These are phyloP conservation scores for Penicillium sp. DNA, from an alignment of 2,329 filamentous ascomycete genomes.

Conservation along the genomic window DNA sequence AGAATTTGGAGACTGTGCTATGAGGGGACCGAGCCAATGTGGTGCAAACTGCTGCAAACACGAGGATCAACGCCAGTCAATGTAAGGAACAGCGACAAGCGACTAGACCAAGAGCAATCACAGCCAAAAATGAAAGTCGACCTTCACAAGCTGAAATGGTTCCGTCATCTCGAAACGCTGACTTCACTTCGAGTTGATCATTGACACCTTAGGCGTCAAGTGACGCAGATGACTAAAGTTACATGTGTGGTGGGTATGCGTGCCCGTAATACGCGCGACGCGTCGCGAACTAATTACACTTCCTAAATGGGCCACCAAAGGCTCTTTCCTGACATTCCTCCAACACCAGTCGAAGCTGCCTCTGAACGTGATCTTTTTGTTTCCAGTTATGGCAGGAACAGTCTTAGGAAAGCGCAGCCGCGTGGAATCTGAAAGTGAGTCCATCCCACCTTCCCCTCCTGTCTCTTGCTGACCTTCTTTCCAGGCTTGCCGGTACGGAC, in stretches of 20 bases:
- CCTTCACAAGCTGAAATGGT: constrained; percentile 1
- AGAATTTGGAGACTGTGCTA: constrained; percentile 5
- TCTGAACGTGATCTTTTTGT: constrained; percentile 1
- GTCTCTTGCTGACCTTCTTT: constrained; percentile 14
- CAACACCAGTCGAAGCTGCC: not conserved
- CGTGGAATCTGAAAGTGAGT: constrained; percentile 44
- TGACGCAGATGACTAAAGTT: constrained; percentile 8
- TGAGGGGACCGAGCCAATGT: constrained; percentile 15
- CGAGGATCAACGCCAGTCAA: constrained; percentile 9
- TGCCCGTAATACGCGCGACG: constrained; percentile 5
- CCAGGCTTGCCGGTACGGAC: constrained; percentile 37
- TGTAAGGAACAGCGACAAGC: not conserved
- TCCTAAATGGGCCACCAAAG: constrained; percentile 5
- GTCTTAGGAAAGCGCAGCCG: constrained; percentile 49
- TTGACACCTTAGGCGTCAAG: constrained; percentile 1
- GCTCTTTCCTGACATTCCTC: constrained; percentile 10
- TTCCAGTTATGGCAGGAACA: constrained; percentile 39
- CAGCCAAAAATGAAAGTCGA: not conserved
- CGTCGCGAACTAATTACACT: constrained; percentile 11
- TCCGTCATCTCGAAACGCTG: constrained; percentile 13
- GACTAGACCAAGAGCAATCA: constrained; percentile 2
- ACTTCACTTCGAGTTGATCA: constrained; percentile 11
- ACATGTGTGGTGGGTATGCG: not conserved
- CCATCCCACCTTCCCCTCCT: constrained; percentile 14
- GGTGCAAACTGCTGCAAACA: constrained; percentile 38